These are phyloP conservation scores for Amanita subjunquillea DNA, from an alignment of 768 basidiomycete genomes.

Conservation along the genomic window DNA sequence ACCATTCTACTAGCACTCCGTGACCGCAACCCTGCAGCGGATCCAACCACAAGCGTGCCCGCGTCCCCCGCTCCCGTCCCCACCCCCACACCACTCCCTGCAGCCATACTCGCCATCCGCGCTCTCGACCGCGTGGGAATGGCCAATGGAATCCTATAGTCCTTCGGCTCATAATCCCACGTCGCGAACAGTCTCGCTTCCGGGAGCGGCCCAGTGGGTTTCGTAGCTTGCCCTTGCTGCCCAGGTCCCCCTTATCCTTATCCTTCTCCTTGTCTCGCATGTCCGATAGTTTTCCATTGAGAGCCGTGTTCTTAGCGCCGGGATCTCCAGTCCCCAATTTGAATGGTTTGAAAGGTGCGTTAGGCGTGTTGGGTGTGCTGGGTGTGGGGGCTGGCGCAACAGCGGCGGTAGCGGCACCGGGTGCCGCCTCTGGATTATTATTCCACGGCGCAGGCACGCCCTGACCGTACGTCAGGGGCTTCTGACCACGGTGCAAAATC, in stretches of 20 bases:
- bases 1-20: too few species aligned
- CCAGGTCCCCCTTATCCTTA: background rate
- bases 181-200: slow-evolving; percentile 46
- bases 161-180: slow-evolving; percentile 47
- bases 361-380: slow-evolving; percentile 13
- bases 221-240: slow-evolving; percentile 6
- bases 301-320: slow-evolving; percentile 14
- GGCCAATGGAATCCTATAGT: slow-evolving; percentile 28
- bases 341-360: too few species aligned
- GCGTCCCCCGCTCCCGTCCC: too few species aligned
- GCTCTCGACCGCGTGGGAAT: slow-evolving; percentile 15
- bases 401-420: slow-evolving; percentile 6
- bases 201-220: slow-evolving; percentile 26
- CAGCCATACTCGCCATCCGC: slow-evolving; percentile 18
- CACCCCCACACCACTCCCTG: too few species aligned
- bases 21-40: too few species aligned
- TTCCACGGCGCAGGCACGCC: slow-evolving; percentile 48
- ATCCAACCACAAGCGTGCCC: too few species aligned
- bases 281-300: slow-evolving; percentile 13
- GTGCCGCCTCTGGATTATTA: slow-evolving; percentile 16
- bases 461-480: slow-evolving; percentile 34
- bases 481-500: slow-evolving; percentile 42
- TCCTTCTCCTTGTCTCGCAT: slow-evolving; percentile 6
- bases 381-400: slow-evolving; percentile 19
- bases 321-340: too few species aligned